Conservation (phyloP, 441 rosid genomes). For the Manihot esculenta region DNA sequence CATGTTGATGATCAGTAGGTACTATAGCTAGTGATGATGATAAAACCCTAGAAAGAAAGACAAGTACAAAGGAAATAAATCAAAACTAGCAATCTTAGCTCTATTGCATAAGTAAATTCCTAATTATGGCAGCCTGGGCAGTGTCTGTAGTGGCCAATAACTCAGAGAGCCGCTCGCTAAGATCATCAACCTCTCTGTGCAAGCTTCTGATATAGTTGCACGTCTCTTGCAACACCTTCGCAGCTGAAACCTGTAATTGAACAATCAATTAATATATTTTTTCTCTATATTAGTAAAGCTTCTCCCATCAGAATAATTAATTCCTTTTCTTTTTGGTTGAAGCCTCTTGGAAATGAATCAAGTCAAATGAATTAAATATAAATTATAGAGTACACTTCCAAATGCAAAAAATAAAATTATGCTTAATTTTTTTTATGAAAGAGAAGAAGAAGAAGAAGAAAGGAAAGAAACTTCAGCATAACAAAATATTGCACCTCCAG, state of each 20-base stretch:
- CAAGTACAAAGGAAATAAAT: neutral
- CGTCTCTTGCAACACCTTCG: constrained; percentile 75
- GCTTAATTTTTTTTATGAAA: no score
- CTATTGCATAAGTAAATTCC: constrained; percentile 59
- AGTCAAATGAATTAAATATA: no score
- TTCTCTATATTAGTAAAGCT: neutral
- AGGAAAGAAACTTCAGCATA: constrained; percentile 11
- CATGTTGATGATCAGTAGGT: neutral
- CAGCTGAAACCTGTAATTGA: constrained; percentile 59
- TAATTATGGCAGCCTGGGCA: constrained; percentile 74
- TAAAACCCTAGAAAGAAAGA: constrained; percentile 12
- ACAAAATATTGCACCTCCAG: constrained; percentile 19
- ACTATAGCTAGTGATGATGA: neutral
- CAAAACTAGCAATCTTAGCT: neutral
- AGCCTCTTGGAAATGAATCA: no score
- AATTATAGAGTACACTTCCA: no score
- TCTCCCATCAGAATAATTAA: neutral
- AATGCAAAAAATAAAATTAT: no score
- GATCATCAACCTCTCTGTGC: constrained; percentile 79
- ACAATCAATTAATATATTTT: neutral
- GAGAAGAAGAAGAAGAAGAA: no score
- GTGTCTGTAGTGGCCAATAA: constrained; percentile 68
- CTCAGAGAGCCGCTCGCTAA: constrained; percentile 80
- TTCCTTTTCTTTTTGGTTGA: neutral
- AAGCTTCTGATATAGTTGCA: constrained; percentile 84